phyloP scores from a whole-genome alignment of 1,284 basidiomycete genomes.

The Cryptococcus wingfieldii region DNA sequence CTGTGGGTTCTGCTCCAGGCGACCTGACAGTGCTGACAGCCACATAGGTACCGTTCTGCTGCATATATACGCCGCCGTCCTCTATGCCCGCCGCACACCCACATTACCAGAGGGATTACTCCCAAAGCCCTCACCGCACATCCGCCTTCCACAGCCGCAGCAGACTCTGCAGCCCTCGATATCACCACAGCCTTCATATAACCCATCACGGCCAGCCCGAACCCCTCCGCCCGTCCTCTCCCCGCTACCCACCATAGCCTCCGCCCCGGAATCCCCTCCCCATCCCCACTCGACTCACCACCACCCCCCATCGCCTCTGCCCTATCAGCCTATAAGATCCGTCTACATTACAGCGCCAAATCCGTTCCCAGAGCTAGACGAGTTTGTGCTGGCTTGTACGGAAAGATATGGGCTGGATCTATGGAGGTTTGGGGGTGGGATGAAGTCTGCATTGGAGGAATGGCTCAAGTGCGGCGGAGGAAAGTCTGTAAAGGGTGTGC shows the following conservation, averaged over 20 bases:
- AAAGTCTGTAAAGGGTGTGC: slow-evolving; percentile 62
- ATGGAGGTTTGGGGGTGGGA: slow-evolving; percentile 69
- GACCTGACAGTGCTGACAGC: too few relatives aligned
- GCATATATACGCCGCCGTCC: slow-evolving; percentile 75
- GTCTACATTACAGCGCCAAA: slow-evolving; percentile 88
- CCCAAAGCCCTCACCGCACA: slow-evolving; percentile 2
- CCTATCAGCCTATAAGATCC: slow-evolving; percentile 60
- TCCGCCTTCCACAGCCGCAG: slow-evolving; percentile 2
- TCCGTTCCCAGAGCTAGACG: slow-evolving; percentile 78
- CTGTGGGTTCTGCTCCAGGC: slow-evolving; percentile 58
- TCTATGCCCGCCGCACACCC: slow-evolving; percentile 47
- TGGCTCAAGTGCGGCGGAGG: slow-evolving; percentile 59
- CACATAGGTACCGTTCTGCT: slow-evolving; percentile 81
- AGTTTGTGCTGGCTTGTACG: slow-evolving; percentile 68
- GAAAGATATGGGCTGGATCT: slow-evolving; percentile 74
- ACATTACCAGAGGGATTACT: neutral
- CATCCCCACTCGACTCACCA: slow-evolving; percentile 12
- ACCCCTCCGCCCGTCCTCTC: slow-evolving; percentile 39
- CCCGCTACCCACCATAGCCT: slow-evolving; percentile 8
- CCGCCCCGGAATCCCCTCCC: slow-evolving; percentile 9
- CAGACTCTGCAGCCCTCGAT: slow-evolving; percentile 1
- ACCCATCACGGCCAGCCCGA: neutral
- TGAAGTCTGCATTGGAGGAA: slow-evolving; percentile 71
- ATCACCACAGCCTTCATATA: neutral
- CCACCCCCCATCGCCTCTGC: slow-evolving; percentile 12